Evolutionary conservation across 164 flowering plant species (phyloP).

Genomic region (Stephania cephalantha): DNA sequence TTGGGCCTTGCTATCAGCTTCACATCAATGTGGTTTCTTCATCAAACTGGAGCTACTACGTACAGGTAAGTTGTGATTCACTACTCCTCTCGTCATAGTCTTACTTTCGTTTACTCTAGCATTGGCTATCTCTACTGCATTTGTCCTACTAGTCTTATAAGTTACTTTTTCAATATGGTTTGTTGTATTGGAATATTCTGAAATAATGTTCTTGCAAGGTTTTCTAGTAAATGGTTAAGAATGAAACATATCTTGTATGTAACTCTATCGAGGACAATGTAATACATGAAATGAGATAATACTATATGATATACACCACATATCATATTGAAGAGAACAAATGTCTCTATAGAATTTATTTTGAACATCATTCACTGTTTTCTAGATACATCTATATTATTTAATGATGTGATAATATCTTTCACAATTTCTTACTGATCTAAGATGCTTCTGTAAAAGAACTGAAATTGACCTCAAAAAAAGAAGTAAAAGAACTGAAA

Average conservation of each 20-base stretch:
- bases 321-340: background rate
- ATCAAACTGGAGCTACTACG: conserved; percentile 97
- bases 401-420: background rate
- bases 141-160: background rate
- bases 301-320: background rate
- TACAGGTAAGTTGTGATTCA: conserved; percentile 55
- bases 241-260: background rate
- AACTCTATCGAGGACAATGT: background rate
- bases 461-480: background rate
- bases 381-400: background rate
- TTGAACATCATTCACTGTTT: background rate
- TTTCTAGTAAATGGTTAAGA: background rate
- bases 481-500: no score
- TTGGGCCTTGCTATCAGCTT: conserved; percentile 96
- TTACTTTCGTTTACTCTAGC: background rate
- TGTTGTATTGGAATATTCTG: background rate
- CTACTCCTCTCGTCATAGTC: background rate
- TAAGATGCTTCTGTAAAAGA: no score
- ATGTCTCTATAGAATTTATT: background rate
- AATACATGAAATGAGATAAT: background rate
- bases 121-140: background rate
- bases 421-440: background rate
- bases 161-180: background rate
- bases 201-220: background rate
- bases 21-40: conserved; percentile 99